phyloP scores from a whole-genome alignment of 345 rosid species.

The Eucalyptus camaldulensis region DNA sequence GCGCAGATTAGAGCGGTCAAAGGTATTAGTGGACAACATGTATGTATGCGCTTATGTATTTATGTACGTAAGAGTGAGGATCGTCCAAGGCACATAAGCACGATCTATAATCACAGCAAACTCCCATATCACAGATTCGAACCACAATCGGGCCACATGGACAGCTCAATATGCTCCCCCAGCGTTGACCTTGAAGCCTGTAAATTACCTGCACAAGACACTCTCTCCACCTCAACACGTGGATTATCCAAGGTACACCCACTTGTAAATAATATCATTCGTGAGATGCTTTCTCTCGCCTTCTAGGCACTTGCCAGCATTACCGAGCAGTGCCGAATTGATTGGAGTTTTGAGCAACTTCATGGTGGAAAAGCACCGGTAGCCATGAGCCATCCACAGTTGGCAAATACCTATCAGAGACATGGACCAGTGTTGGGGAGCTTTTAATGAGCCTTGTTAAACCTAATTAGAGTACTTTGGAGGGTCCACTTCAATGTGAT shows the following conservation, averaged over 20 bases:
- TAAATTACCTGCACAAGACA: background rate
- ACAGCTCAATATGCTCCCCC: background rate
- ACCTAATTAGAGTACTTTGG: background rate
- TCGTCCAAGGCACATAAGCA: background rate
- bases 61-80: background rate
- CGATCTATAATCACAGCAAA: background rate
- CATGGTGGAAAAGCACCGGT: background rate
- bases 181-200: background rate
- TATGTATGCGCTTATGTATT: background rate
- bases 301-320: background rate
- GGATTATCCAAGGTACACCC: background rate
- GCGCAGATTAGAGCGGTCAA: background rate
- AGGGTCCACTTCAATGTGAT: constrained; percentile 18
- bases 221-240: background rate
- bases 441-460: background rate
- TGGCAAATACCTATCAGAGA: background rate
- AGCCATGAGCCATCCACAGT: background rate
- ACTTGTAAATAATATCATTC: background rate
- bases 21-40: background rate
- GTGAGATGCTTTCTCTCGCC: background rate
- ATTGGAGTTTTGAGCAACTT: background rate
- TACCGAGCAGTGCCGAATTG: background rate
- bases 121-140: background rate
- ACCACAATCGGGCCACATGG: background rate
- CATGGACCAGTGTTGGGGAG: background rate